Conservation (phyloP, 1,139 yeast species). For the Lodderomyces beijingensis region DNA sequence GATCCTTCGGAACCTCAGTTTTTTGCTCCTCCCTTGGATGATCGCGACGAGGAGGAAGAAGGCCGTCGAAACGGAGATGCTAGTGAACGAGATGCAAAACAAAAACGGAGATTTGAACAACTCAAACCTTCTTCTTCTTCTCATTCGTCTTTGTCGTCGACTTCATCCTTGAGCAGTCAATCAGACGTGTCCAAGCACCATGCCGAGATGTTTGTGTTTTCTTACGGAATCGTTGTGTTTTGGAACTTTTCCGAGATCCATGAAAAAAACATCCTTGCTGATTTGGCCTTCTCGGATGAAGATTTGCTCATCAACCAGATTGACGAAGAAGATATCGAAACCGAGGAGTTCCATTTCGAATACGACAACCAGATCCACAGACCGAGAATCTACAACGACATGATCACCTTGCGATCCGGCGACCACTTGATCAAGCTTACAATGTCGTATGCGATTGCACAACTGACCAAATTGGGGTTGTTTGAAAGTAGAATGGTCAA, state of each 20-base stretch:
- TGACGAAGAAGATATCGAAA: conserved; percentile 87
- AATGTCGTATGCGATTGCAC: conserved; percentile 95
- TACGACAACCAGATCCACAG: conserved; percentile 77
- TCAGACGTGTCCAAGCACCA: conserved; percentile 60
- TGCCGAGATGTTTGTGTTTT: conserved; percentile 86
- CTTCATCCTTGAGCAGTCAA: conserved; percentile 9
- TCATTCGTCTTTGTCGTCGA: no score
- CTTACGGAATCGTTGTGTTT: conserved; percentile 91
- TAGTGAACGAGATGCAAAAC: background rate
- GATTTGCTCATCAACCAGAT: conserved; percentile 69
- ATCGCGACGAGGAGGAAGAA: conserved; percentile 16
- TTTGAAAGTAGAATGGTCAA: conserved; percentile 91
- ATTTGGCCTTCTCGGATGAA: conserved; percentile 69
- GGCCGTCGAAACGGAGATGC: background rate
- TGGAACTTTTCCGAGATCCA: conserved; percentile 95
- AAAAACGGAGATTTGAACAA: conserved; percentile 1
- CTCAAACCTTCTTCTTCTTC: no score
- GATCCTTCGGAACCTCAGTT: conserved; percentile 50
- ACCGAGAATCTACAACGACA: conserved; percentile 90
- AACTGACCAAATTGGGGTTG: conserved; percentile 84
- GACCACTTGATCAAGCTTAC: conserved; percentile 91
- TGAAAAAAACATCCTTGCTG: conserved; percentile 91
- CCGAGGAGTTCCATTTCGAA: conserved; percentile 91
- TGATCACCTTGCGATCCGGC: conserved; percentile 85
- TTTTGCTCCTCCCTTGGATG: conserved; percentile 40